Percentiles rank a stretch among this genome's conserved stretches.
phyloP scores from a whole-genome alignment of 2,329 filamentous ascomycete genomes.

The Diaporthe humulicola region DNA sequence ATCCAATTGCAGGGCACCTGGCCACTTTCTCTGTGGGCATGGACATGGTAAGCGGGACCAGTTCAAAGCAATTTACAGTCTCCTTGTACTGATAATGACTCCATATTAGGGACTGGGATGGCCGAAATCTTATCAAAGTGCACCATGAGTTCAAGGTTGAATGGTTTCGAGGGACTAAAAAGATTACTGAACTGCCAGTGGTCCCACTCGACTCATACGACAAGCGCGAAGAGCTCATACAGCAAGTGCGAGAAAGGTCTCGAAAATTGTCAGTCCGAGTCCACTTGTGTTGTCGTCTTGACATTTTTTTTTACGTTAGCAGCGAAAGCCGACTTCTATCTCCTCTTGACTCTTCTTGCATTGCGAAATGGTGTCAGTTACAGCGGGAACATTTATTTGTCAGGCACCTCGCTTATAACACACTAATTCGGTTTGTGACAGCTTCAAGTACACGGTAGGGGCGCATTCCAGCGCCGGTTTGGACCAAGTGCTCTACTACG shows the following conservation, averaged over 20 bases:
- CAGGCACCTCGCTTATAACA: no score
- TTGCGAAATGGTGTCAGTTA: no score
- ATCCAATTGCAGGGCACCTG: no score
- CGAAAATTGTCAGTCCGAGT: conserved; percentile 18
- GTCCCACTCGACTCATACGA: conserved; percentile 33
- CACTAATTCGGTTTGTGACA: no score
- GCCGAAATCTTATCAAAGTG: conserved; percentile 39
- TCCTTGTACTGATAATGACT: no score
- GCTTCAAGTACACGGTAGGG: conserved; percentile 22
- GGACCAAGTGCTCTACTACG: conserved; percentile 26
- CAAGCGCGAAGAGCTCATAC: conserved; percentile 19
- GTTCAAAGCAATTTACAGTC: no score
- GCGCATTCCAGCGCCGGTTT: conserved; percentile 14
- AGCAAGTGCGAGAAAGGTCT: conserved; percentile 22
- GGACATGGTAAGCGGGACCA: conserved; percentile 13
- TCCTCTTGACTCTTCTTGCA: no score
- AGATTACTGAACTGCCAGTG: conserved; percentile 38
- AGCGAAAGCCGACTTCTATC: no score
- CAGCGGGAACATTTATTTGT: no score
- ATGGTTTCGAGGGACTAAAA: conserved; percentile 40
- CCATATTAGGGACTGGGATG: conserved; percentile 35
- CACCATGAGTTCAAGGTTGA: conserved; percentile 36
- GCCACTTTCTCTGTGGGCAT: conserved; percentile 26
- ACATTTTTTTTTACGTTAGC: no score
- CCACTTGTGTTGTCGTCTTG: no score